These are phyloP conservation scores for Rutstroemia sp. DNA, from an alignment of 2,329 filamentous ascomycete species.

Conservation along the genomic window DNA sequence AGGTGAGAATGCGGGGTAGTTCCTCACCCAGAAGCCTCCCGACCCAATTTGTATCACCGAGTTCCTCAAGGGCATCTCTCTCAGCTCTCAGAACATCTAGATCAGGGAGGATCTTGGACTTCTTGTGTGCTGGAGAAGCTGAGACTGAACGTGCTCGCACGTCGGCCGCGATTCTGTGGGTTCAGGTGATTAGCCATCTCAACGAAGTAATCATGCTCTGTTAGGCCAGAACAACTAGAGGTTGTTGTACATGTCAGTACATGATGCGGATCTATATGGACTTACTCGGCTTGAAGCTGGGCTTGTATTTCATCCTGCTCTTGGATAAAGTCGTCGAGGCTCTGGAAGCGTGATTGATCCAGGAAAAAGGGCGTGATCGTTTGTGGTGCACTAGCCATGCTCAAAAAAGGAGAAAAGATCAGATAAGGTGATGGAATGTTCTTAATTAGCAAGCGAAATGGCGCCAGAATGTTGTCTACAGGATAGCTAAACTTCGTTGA, in stretches of 20 bases:
- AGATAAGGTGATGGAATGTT: no score
- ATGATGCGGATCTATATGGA: neutral
- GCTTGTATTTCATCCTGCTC: slow-evolving; percentile 3
- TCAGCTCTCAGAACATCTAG: slow-evolving; percentile 11
- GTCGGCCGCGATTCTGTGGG: neutral
- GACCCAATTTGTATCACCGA: slow-evolving; percentile 27
- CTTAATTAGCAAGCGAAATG: no score
- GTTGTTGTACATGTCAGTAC: no score
- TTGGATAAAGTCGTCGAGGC: neutral
- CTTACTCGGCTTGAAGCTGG: slow-evolving; percentile 1
- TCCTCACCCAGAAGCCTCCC: slow-evolving; percentile 23
- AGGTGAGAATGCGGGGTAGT: neutral
- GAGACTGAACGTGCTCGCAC: neutral
- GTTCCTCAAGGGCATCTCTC: slow-evolving; percentile 13
- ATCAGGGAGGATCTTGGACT: slow-evolving; percentile 12
- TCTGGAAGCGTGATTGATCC: neutral
- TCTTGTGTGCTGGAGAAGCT: slow-evolving; percentile 6
- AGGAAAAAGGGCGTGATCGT: neutral
- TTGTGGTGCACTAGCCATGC: neutral
- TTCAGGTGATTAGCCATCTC: neutral
- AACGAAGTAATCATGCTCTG: no score
- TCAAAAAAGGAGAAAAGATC: no score
- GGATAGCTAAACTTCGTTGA: no score
- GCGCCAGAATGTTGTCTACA: no score
- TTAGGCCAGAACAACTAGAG: neutral